These are phyloP conservation scores for Orobanche coerulescens DNA, from an alignment of 257 asterid species.

Conservation along the genomic window DNA sequence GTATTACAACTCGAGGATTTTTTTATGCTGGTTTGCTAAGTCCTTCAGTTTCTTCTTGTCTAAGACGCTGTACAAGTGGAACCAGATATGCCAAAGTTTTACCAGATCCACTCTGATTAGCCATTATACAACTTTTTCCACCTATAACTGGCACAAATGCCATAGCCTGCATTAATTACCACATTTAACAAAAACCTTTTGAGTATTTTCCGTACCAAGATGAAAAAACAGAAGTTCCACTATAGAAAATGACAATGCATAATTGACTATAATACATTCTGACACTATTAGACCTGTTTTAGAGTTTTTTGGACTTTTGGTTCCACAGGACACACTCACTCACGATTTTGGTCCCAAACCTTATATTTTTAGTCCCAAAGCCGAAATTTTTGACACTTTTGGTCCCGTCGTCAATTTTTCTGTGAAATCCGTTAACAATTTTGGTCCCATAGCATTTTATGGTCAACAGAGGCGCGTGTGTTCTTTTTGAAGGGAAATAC, in stretches of 20 bases:
- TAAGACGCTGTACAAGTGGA: slow-evolving; percentile 80
- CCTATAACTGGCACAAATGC: slow-evolving; percentile 54
- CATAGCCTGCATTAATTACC: slow-evolving; percentile 60
- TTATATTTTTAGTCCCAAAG: no score
- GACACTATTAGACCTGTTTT: neutral
- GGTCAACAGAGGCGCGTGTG: no score
- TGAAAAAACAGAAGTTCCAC: slow-evolving; percentile 8
- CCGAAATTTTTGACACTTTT: no score
- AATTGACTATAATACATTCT: neutral
- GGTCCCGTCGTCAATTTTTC: no score
- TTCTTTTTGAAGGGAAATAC: no score
- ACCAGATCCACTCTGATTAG: slow-evolving; percentile 99
- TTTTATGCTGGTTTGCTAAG: slow-evolving; percentile 49
- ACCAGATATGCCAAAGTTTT: slow-evolving; percentile 86
- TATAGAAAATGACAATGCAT: neutral
- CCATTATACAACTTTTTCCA: slow-evolving; percentile 83
- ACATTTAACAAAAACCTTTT: slow-evolving; percentile 7
- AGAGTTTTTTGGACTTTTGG: no score
- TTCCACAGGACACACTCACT: no score
- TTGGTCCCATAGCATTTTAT: no score
- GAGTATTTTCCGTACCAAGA: slow-evolving; percentile 11
- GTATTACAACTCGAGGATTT: slow-evolving; percentile 65
- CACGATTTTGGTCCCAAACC: no score
- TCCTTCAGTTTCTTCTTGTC: slow-evolving; percentile 93
- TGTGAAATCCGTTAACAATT: no score